Conservation (phyloP, 495 filamentous ascomycete species). For the Penicillium psychrofluorescens region DNA sequence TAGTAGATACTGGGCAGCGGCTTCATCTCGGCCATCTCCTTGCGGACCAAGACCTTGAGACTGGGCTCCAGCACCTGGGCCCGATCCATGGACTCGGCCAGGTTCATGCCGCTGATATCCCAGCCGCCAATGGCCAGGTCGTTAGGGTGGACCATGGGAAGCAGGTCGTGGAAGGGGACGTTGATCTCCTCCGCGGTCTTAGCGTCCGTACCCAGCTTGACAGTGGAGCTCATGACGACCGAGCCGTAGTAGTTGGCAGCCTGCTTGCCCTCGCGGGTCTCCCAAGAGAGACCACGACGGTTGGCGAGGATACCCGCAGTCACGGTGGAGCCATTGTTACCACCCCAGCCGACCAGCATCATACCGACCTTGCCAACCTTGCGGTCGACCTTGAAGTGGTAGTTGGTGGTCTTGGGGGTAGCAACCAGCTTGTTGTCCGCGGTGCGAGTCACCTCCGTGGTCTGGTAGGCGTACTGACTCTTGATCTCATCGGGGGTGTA, state of each 20-base stretch:
- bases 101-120: slow-evolving; percentile 88
- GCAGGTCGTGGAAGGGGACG: slow-evolving; percentile 86
- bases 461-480: slow-evolving; percentile 94
- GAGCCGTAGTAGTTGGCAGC: slow-evolving; percentile 97
- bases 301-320: slow-evolving; percentile 98
- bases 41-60: slow-evolving; percentile 79
- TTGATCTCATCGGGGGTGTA: slow-evolving; percentile 86
- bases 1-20: slow-evolving; percentile 96
- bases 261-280: slow-evolving; percentile 81
- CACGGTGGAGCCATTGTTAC: slow-evolving; percentile 96
- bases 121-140: slow-evolving; percentile 93
- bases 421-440: slow-evolving; percentile 75
- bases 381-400: slow-evolving; percentile 96
- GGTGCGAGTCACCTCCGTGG: slow-evolving; percentile 67
- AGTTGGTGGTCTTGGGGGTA: slow-evolving; percentile 78
- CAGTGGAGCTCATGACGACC: slow-evolving; percentile 89
- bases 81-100: slow-evolving; percentile 91
- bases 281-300: slow-evolving; percentile 78
- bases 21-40: slow-evolving; percentile 85
- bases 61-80: slow-evolving; percentile 89
- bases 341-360: slow-evolving; percentile 98
- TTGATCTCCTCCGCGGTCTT: slow-evolving; percentile 87
- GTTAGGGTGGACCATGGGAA: slow-evolving; percentile 97
- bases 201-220: slow-evolving; percentile 88
- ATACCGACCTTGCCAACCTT: slow-evolving; percentile 88